Evolutionary conservation across 78 protist species (phyloP), one percentile per base, ranked within the genome.

Genomic region (Dictyostelium brefeldianum): DNA sequence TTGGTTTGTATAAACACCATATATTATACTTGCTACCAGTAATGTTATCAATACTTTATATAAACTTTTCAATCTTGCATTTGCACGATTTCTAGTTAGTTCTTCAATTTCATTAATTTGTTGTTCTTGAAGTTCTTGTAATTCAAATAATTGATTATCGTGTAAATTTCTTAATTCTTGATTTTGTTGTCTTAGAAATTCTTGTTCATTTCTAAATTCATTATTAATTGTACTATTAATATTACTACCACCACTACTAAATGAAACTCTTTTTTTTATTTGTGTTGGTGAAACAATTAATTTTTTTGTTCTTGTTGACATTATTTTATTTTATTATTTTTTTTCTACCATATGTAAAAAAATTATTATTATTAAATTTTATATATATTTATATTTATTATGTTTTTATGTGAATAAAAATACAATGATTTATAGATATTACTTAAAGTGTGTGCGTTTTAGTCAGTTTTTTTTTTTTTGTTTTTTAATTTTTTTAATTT

Each of bases 101-200:
- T 67, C 48, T 31, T 29, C 75, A 67, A 67, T 67, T 31, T 67
- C 75, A 67, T 67, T 67, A 1, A 67, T 31, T 67, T 67, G 75
- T 67, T 67, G 75, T 67, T 67, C 75, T 67, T 67, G 50, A 6
- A 67, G 75, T 29, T 67, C 75, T 67, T 67, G 50, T 25, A 67
- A 31, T 67, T 67, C 75, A 31, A 29, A 67, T 67, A 67, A 15
- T 67, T 67, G 75, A 27, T 67, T 36, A 20, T 67, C 75, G 11
- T 31, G 43, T 67, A 67, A 67, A 12, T 67, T 36, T 5, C 15
- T 67, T 31, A 67, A 14, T 15, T 67, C 50, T 67, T 31, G 43
- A 36, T 36, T 36, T 67, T 67, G 75, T 67, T 67, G 75, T 67
- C 48, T 25, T 29, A 67, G 2, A 67, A 67, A 67, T 17, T 67